A percentile compares a stretch with the other conserved stretches of the same genome.
Evolutionary conservation across 345 rosid species (phyloP).

Genomic region (Gossypium australe): DNA sequence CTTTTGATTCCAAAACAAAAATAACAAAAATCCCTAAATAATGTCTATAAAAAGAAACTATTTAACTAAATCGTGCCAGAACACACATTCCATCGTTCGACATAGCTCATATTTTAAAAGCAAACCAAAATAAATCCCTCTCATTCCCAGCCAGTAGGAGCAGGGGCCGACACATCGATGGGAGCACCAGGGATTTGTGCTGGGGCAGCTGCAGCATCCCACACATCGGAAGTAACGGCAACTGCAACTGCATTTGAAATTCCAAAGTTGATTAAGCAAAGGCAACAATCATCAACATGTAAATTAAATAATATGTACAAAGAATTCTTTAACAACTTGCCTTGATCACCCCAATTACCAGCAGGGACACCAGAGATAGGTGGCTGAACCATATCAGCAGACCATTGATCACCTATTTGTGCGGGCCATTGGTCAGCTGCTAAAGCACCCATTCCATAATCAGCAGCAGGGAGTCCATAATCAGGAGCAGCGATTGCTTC

Average conservation of each 20-base stretch:
- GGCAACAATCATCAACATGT: not conserved
- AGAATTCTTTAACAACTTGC: not conserved
- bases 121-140: slow-evolving; percentile 16
- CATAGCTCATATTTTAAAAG: slow-evolving; percentile 16
- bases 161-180: not conserved
- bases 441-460: slow-evolving; percentile 21
- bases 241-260: slow-evolving; percentile 18
- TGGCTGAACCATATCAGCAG: slow-evolving; percentile 38
- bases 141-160: slow-evolving; percentile 40
- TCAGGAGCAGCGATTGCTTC: slow-evolving; percentile 45
- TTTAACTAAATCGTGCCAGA: slow-evolving; percentile 20
- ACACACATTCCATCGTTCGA: slow-evolving; percentile 11
- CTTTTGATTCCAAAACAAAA: not conserved
- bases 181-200: slow-evolving; percentile 3
- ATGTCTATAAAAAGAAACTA: slow-evolving; percentile 4
- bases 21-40: slow-evolving; percentile 10
- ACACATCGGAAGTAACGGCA: slow-evolving; percentile 27
- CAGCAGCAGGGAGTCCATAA: slow-evolving; percentile 32
- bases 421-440: slow-evolving; percentile 52
- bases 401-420: slow-evolving; percentile 58
- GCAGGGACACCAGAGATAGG: slow-evolving; percentile 62
- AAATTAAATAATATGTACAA: not conserved
- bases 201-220: slow-evolving; percentile 43
- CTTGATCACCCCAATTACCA: slow-evolving; percentile 38
- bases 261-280: not conserved